Base-by-base conservation (phyloP, 2,329 filamentous ascomycete species). In the Claviceps sp. region DNA sequence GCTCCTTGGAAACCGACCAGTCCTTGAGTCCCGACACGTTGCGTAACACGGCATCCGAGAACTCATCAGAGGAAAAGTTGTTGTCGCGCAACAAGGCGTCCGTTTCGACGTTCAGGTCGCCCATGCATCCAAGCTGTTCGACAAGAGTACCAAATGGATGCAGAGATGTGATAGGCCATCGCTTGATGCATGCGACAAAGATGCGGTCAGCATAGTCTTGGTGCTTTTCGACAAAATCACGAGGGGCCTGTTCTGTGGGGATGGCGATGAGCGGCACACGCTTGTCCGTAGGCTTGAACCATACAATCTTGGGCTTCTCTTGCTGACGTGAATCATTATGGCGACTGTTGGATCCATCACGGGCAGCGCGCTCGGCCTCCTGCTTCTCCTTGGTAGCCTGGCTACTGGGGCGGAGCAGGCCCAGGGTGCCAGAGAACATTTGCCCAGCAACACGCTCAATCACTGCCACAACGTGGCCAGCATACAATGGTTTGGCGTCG, bases 281-380 rank as follows among this genome's bases (percentile, higher is more conserved):
- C 79, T 98, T 97, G 72, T 98, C 93, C 1, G 93, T 98, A 54
- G 93, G 93, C 76, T 98, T 98, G 75, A 98, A 98, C 93, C 93
- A 98, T 43, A 98, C 93, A 70, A 98, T 98, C 82, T 98, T 98
- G 57, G 93, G 93, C 72, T 96, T 96, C 58, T 98, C 93, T 66
- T 94, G 89, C 51, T 70, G 68, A 51, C 90, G 87, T 58, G 85
- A 84, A 55, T 90, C 87, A 58, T 93, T 84, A 50, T 84, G 79
- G 56, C 85, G 83, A 51, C 72, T 71, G 57, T 78, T 77, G 58
- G 75, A 78, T 56, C 90, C 91, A 65, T 97, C 91, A 60, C 91
- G 84, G 60, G 90, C 89, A 59, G 87, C 85, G 57, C 93, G 84
- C 74, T 98, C 93, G 45, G 93, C 93, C 68, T 98, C 93, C 68